Evolutionary conservation across 2,329 filamentous ascomycete genomes (phyloP).

Genomic region (Ascochyta pisi): DNA sequence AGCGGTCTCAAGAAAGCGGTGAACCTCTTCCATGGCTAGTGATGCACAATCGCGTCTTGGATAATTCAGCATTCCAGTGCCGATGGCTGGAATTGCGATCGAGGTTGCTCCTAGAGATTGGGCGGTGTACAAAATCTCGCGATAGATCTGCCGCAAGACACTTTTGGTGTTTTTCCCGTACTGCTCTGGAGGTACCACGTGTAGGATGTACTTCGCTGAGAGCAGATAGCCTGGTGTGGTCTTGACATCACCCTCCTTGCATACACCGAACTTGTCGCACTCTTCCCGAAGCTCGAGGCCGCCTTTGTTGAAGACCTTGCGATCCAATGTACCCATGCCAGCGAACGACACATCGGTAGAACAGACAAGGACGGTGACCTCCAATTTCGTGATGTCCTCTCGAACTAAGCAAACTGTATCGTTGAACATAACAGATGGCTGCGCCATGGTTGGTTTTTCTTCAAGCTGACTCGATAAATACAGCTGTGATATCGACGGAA

Average conservation of each 20-base stretch:
- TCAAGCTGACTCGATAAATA: slow-evolving; percentile 38
- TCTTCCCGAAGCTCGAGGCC: slow-evolving; percentile 33
- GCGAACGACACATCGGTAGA: slow-evolving; percentile 37
- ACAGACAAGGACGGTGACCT: slow-evolving; percentile 44
- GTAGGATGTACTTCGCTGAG: slow-evolving; percentile 40
- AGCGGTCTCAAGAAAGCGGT: slow-evolving; percentile 37
- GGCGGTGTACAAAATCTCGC: slow-evolving; percentile 34
- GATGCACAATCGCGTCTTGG: slow-evolving; percentile 38
- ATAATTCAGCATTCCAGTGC: slow-evolving; percentile 40
- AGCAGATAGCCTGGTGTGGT: slow-evolving; percentile 35
- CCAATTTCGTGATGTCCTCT: slow-evolving; percentile 44
- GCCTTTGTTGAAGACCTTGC: slow-evolving; percentile 40
- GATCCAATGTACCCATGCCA: slow-evolving; percentile 40
- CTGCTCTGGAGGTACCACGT: slow-evolving; percentile 37
- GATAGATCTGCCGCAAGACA: slow-evolving; percentile 39
- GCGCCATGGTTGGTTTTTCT: slow-evolving; percentile 30
- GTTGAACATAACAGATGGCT: slow-evolving; percentile 34
- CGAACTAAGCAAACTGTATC: slow-evolving; percentile 37
- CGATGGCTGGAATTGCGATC: slow-evolving; percentile 43
- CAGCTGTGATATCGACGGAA: slow-evolving; percentile 36
- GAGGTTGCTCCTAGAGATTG: slow-evolving; percentile 35
- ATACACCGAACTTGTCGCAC: slow-evolving; percentile 31
- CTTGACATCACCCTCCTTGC: slow-evolving; percentile 39
- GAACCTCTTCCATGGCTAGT: slow-evolving; percentile 44
- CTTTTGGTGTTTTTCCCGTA: slow-evolving; percentile 33